Conservation (phyloP, 2,329 filamentous ascomycete species). For the Hypocreales sp. region DNA sequence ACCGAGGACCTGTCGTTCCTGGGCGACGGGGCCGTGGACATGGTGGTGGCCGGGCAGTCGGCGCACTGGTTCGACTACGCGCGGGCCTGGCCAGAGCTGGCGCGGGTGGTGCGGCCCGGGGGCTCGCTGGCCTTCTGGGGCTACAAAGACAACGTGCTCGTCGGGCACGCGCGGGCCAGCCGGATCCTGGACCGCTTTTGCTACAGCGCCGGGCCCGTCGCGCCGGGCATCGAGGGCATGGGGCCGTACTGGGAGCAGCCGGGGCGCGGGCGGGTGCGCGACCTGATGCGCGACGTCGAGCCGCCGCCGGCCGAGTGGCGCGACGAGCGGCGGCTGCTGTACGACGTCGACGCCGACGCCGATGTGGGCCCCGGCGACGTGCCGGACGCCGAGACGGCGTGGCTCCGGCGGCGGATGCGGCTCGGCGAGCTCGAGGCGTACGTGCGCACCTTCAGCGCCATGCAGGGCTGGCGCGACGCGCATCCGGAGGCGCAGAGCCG, state of each 20-base stretch:
- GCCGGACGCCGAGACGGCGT: conserved; percentile 18
- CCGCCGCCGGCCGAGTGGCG: conserved; percentile 36
- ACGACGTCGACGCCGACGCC: conserved; percentile 34
- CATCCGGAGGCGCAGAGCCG: conserved; percentile 33
- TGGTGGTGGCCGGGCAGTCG: conserved; percentile 35
- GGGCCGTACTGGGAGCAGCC: conserved; percentile 47
- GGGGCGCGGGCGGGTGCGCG: conserved; percentile 37
- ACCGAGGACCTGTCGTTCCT: conserved; percentile 40
- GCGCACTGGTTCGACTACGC: conserved; percentile 52
- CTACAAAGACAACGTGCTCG: conserved; percentile 47
- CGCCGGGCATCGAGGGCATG: conserved; percentile 30
- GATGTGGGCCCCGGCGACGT: conserved; percentile 8
- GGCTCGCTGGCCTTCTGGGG: conserved; percentile 51
- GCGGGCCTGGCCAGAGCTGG: conserved; percentile 38
- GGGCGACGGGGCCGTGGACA: conserved; percentile 31
- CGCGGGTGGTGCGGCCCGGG: conserved; percentile 33
- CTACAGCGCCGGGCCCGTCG: conserved; percentile 32
- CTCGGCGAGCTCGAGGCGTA: conserved; percentile 46
- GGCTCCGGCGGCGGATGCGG: conserved; percentile 37
- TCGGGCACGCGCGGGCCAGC: conserved; percentile 35
- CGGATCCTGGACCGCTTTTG: conserved; percentile 37
- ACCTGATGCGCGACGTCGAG: conserved; percentile 32
- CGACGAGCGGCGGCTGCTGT: conserved; percentile 35
- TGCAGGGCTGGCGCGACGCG: conserved; percentile 40
- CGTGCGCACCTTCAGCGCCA: conserved; percentile 43